Evolutionary conservation across 1,284 basidiomycete genomes (phyloP).

Genomic region (Salmacisia buchloeana): DNA sequence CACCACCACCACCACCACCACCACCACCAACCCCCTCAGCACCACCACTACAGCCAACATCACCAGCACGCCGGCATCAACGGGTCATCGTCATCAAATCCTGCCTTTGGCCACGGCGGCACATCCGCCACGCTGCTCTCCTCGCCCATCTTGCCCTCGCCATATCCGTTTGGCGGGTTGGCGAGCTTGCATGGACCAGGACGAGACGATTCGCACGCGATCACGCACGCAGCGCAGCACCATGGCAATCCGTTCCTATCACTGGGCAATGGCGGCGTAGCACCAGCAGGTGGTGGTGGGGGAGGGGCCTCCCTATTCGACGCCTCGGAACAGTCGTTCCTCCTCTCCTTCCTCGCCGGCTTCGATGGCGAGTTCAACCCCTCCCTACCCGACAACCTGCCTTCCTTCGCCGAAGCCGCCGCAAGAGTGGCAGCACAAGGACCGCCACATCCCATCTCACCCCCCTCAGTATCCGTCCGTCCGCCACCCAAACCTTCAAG

Average conservation of each 20-base stretch:
- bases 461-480: not conserved
- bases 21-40: not conserved
- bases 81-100: too few species aligned
- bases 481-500: conserved; percentile 9
- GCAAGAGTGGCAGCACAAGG: conserved; percentile 13
- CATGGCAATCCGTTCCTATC: too few species aligned
- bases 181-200: not conserved
- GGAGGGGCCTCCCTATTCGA: conserved; percentile 36
- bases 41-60: not conserved
- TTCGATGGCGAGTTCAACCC: conserved; percentile 47
- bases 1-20: not conserved
- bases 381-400: conserved; percentile 35
- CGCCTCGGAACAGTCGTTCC: conserved; percentile 30
- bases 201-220: too few species aligned
- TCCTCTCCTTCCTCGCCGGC: conserved; percentile 37
- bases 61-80: too few species aligned
- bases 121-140: not conserved
- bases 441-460: conserved; percentile 5
- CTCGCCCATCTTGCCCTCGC: not conserved
- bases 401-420: conserved; percentile 37
- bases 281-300: too few species aligned
- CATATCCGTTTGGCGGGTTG: not conserved
- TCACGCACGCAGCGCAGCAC: too few species aligned
- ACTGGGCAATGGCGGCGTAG: too few species aligned
- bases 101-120: too few species aligned